Base-by-base conservation (phyloP, 2,329 filamentous ascomycete species). In the Colletotrichum agaves region DNA sequence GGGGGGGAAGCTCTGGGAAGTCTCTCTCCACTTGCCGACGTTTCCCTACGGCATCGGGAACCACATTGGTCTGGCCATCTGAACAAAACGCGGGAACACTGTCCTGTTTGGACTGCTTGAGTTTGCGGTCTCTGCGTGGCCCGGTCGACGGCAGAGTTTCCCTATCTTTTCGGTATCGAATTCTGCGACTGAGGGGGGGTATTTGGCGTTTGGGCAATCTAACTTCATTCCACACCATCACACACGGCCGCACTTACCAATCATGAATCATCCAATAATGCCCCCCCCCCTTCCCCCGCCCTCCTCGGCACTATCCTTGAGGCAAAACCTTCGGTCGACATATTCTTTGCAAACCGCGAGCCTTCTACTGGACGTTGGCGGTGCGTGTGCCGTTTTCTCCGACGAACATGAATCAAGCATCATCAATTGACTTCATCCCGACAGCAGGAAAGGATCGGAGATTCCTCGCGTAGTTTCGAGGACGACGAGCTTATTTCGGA, bases 291-390 rank as follows among this genome's bases (percentile, higher is more conserved):
- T n/a, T n/a, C n/a, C n/a, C n/a, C n/a, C n/a, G n/a, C n/a, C n/a
- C n/a, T n/a, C n/a, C n/a, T 55, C 19, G 46, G 12, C 57, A 33
- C 57, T 61, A 43, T 47, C 33, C 12, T 15, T 17, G 19, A 66
- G 23, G 49, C 43, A 66, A 61, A 66, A 66, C 41, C 17, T 61
- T 37, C 23, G 19, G 17, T 37, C 53, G 21, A 39, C 46, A 8
- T 17, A 15, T 17, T 21, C 46, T 23, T 52, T 52, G 35, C 27
- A 19, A 64, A 37, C 27, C 46, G 35, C n/a, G 6, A 37, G 37
- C 8, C 19, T 47, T 44, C 27, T 56, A 60, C 37, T 50, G 46
- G 44, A 12, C 21, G 23, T 15, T 46, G 21, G 10, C 10, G n/a
- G 17, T 44, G 41, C n/a, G 5, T 41, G 31, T 33, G 13, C 55